Conservation (phyloP, 2,329 filamentous ascomycete species). For the Aspergillus persii region DNA sequence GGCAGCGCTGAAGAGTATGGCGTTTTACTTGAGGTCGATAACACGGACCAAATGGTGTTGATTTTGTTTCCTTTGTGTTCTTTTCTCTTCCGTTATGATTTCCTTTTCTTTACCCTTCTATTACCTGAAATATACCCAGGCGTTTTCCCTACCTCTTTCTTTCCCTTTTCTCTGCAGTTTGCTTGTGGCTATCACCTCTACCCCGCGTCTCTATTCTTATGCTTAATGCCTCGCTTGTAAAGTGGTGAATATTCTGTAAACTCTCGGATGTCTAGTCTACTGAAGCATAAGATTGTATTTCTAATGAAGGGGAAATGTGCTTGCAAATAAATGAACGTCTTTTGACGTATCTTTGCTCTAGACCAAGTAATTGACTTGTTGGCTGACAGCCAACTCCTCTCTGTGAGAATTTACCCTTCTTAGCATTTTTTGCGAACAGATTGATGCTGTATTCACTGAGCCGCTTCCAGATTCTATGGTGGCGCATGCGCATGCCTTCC, state of each 20-base stretch:
- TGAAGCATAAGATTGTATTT: neutral
- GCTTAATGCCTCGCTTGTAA: neutral
- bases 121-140: constrained; percentile 37
- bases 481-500: too few relatives aligned
- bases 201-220: constrained; percentile 1
- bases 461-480: neutral
- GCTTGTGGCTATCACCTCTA: neutral
- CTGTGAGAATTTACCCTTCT: neutral
- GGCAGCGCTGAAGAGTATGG: constrained; percentile 27
- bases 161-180: neutral
- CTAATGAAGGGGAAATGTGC: neutral
- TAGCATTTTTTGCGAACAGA: neutral
- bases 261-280: neutral
- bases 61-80: constrained; percentile 23
- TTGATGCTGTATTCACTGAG: neutral
- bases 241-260: neutral
- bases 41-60: constrained; percentile 32
- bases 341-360: neutral
- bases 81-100: constrained; percentile 19
- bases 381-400: neutral
- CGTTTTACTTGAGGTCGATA: constrained; percentile 31
- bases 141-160: constrained; percentile 21
- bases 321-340: neutral
- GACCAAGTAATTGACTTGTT: neutral
- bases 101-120: constrained; percentile 20